Percentiles rank a stretch among this genome's conserved stretches.
Conservation (phyloP, 306 rosid genomes). For the Trichosanthes cucumerina region DNA sequence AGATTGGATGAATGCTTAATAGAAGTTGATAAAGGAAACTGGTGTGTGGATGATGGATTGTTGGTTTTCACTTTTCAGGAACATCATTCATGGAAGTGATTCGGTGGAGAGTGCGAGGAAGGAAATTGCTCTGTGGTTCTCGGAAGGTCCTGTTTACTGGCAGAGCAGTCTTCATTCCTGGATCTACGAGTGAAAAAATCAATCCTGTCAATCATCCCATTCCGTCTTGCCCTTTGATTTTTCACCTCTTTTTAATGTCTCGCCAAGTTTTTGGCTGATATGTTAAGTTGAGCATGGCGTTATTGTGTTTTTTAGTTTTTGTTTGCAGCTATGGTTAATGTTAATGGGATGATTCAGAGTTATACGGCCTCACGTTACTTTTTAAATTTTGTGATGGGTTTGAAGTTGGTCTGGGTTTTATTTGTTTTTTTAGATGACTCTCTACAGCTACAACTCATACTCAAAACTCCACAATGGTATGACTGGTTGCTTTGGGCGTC, state of each 20-base stretch:
- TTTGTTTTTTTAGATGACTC: too few species aligned
- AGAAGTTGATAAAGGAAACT: not conserved
- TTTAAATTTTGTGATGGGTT: not conserved
- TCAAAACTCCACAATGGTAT: too few species aligned
- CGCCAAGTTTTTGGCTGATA: not conserved
- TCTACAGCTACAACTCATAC: too few species aligned
- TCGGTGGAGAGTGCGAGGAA: constrained; percentile 68
- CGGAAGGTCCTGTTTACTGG: constrained; percentile 68
- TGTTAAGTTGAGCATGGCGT: not conserved
- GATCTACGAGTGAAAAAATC: constrained; percentile 54
- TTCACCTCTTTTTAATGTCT: not conserved
- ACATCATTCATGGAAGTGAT: constrained; percentile 93
- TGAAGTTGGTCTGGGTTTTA: not conserved
- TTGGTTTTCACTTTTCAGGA: constrained; percentile 31
- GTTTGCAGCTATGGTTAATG: not conserved
- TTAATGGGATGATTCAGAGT: not conserved
- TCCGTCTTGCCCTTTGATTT: not conserved
- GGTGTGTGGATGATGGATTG: not conserved
- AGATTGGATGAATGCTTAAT: not conserved
- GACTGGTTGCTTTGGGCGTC: too few species aligned
- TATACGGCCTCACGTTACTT: too few species aligned
- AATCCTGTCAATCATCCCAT: not conserved
- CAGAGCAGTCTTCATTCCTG: constrained; percentile 64
- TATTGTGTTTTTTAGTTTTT: not conserved
- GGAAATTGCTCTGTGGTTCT: constrained; percentile 92